Evolutionary conservation across 148 eudicot species (phyloP), one percentile per base, ranked within the genome.

Genomic region (Arbutus unedo): DNA sequence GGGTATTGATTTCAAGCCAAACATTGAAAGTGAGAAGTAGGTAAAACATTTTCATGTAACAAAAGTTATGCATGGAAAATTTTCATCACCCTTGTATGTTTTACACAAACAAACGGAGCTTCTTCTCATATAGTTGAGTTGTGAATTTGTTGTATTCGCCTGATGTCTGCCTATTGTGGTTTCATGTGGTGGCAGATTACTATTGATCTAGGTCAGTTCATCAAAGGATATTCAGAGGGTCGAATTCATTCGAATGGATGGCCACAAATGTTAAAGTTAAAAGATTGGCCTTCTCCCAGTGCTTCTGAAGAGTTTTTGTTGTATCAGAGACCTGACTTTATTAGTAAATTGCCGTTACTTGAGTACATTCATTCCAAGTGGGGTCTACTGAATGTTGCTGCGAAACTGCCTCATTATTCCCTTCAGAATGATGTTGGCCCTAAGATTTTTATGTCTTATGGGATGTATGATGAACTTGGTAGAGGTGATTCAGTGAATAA

Each of bases 231-330:
- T 87, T 90, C 90, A 54, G 95, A 94, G 77, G 99, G 99, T 86
- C 91, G 93, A 76, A 64, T 89, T 23, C 88, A 51, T 84, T 93
- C 90, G 86, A 84, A 89, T 90, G 98, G 93, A 43, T 70, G 81
- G 87, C 93, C 90, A 43, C 89, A 94, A 81, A 86, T 94, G 90
- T 91, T 96, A 84, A 93, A 88, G 90, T 85, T 96, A 88, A 96
- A 94, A 87, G 96, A 94, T 85, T 96, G 99, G 99, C 99, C 99
- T 82, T 92, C 99, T 60, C 98, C 98, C 23, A 92, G 91, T 92
- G 92, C 97, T 84, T 91, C 94, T 57, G 98, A 96, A 89, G 98
- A 96, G 87, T 96, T 96, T 86, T 85, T 96, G 81, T 83, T 90
- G 85, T 94, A 89, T 83, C 98, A 92, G 88, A 96, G 99, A 85